Evolutionary conservation across 2,329 filamentous ascomycete species (phyloP).

Genomic region (Passalora sequoiae): DNA sequence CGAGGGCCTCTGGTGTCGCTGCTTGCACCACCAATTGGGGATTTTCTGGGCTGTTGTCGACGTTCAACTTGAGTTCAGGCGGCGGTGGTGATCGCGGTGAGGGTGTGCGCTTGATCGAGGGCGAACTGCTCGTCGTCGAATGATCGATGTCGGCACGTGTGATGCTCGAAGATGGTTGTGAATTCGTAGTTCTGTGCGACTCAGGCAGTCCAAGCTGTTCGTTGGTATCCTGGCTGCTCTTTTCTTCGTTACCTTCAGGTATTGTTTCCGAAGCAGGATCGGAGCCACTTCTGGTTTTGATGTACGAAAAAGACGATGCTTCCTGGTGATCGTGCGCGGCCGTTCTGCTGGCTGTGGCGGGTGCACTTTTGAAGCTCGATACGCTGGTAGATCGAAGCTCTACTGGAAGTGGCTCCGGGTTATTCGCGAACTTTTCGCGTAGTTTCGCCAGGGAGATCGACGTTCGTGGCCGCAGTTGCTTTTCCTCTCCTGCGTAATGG

Average conservation of each 20-base stretch:
- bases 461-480: constrained; percentile 9
- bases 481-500: neutral
- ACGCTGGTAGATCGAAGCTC: constrained; percentile 8
- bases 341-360: neutral
- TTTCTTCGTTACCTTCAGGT: neutral
- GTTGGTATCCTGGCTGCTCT: neutral
- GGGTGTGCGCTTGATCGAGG: constrained; percentile 6
- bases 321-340: constrained; percentile 5
- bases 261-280: neutral
- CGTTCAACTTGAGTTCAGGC: constrained; percentile 12
- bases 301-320: too few species aligned
- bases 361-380: neutral
- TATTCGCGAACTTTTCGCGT: constrained; percentile 19
- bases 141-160: too few species aligned
- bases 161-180: too few species aligned
- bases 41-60: constrained; percentile 7
- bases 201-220: too few species aligned
- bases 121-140: too few species aligned
- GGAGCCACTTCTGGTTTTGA: too few species aligned
- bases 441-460: constrained; percentile 22
- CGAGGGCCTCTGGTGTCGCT: constrained; percentile 16
- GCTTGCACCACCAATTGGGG: constrained; percentile 15
- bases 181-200: too few species aligned
- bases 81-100: constrained; percentile 6
- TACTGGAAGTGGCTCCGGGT: constrained; percentile 15